Base-by-base conservation (phyloP, 176 grass and related monocot genomes). In the Eragrostis curvula region DNA sequence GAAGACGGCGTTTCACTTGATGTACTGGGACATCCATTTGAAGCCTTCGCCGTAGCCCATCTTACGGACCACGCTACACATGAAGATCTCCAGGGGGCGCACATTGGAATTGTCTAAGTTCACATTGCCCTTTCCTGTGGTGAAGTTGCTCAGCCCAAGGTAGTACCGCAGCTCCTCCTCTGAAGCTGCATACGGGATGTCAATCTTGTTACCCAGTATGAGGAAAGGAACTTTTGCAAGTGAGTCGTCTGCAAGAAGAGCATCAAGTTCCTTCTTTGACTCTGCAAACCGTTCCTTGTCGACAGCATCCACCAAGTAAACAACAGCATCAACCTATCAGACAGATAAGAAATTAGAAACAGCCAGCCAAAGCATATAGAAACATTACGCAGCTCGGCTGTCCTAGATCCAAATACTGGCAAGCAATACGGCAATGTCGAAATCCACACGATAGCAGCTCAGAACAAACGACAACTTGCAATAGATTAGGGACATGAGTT, bases 1-100 rank as follows among this genome's bases (percentile, higher is more conserved):
- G n/a, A 69, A 10, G 42, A 66, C 51, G 32, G 18, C 25, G 8
- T 23, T 12, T 87, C 78, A 91, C 77, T 88, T 91, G 85, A 91
- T 91, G 89, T 91, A 91, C 81, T 91, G 89, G 8, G 89, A 85
- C 85, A 91, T 84, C 89, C 89, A 91, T 78, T 85, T 88, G 89
- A 91, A 91, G 29, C 89, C 89, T 52, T 91, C 89, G 0, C 81
- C 85, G 2, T 91, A 91, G 48, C 89, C 89, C 89, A 91, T 91
- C 85, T 91, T 91, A 20, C 85, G 89, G 66, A 88, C 89, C 12
- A 91, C 56, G 4, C 89, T 91, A 66, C 89, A 91, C 89, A 91
- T 91, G 77, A 91, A 91, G 45, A 91, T 75, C 85, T 91, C 89
- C 76, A 91, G 85, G 59, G 89, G 89, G 0, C 89, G 82, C 24